Conservation (phyloP, 805 yeast genomes). For the Candida chauliodis region DNA sequence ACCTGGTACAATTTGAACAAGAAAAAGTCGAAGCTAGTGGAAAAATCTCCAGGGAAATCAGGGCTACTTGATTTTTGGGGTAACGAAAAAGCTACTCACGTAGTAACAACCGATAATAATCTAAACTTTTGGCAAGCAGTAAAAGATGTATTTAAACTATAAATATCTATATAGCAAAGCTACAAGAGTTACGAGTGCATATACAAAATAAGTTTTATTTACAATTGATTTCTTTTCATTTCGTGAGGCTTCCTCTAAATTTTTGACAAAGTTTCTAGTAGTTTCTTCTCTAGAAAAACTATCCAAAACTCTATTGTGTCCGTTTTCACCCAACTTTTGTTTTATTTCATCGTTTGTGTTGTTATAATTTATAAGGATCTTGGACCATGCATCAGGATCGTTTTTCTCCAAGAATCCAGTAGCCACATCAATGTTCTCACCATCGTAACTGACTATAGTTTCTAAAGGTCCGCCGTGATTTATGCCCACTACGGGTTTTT, state of each 20-base stretch:
- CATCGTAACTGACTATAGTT: constrained; percentile 46
- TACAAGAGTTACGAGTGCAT: neutral
- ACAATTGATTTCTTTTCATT: neutral
- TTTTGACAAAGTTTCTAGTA: constrained; percentile 28
- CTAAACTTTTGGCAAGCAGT: constrained; percentile 28
- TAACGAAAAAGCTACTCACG: constrained; percentile 13
- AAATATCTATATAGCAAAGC: neutral
- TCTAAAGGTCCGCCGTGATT: constrained; percentile 93
- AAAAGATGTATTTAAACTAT: constrained; percentile 24
- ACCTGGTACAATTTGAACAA: constrained; percentile 16
- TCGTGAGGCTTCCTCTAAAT: constrained; percentile 12
- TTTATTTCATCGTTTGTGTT: constrained; percentile 18
- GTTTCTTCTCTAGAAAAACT: constrained; percentile 46
- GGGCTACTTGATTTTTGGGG: constrained; percentile 12
- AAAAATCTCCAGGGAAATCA: constrained; percentile 1
- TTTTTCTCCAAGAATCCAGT: constrained; percentile 64
- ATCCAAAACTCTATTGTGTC: constrained; percentile 31
- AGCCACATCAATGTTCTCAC: constrained; percentile 30
- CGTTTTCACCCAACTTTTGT: constrained; percentile 30
- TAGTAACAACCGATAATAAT: constrained; percentile 14
- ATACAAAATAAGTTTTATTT: neutral
- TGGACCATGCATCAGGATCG: constrained; percentile 52
- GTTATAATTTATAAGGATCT: constrained; percentile 36
- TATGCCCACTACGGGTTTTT: constrained; percentile 81
- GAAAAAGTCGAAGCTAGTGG: neutral